Evolutionary conservation across 495 filamentous ascomycete species (phyloP).

Genomic region (Echria macrotheca): DNA sequence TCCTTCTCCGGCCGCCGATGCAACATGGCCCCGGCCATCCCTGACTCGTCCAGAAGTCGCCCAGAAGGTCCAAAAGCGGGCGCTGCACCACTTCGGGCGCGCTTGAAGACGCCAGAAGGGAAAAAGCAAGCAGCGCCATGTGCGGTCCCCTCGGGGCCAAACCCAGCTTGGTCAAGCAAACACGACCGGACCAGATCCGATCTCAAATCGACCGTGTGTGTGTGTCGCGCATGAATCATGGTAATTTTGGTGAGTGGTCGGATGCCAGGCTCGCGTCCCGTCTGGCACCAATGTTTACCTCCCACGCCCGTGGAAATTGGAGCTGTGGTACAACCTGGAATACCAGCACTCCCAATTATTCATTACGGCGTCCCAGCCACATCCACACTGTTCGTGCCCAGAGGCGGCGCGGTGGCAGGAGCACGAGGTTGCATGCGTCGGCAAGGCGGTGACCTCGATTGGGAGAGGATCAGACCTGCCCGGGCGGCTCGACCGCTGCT

Average conservation of each 20-base stretch:
- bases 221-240: slow-evolving; percentile 10
- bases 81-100: neutral
- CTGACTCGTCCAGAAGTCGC: neutral
- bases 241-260: neutral
- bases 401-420: neutral
- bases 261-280: neutral
- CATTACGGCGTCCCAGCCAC: slow-evolving; percentile 9
- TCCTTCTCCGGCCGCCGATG: neutral
- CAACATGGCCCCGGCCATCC: neutral
- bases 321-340: slow-evolving; percentile 4
- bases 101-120: slow-evolving; percentile 7
- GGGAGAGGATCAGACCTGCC: slow-evolving; percentile 11
- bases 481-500: slow-evolving; percentile 10
- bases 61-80: neutral
- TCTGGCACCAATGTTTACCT: neutral
- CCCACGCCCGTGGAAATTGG: slow-evolving; percentile 3
- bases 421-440: slow-evolving; percentile 2
- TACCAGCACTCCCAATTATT: neutral
- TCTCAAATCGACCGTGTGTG: neutral
- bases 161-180: neutral
- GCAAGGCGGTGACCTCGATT: slow-evolving; percentile 11
- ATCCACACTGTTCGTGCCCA: slow-evolving; percentile 1
- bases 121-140: slow-evolving; percentile 13
- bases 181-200: neutral
- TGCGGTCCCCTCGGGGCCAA: neutral